Evolutionary conservation across 2,329 filamentous ascomycete genomes (phyloP).

Genomic region (Chaetomium sp.): DNA sequence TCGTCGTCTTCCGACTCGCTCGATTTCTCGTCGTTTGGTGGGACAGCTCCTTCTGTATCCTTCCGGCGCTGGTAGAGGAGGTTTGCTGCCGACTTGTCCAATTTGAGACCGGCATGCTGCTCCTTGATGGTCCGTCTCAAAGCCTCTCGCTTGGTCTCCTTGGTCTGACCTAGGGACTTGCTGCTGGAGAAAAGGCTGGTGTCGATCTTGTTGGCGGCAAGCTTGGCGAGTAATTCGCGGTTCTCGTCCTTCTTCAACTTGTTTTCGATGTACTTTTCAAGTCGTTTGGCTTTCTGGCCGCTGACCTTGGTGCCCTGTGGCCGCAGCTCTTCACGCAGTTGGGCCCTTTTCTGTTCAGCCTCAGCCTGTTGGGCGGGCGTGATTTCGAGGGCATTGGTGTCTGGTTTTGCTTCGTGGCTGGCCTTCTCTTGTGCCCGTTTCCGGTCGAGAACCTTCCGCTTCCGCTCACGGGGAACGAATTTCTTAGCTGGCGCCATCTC

Average conservation of each 20-base stretch:
- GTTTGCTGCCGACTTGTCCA: conserved; percentile 45
- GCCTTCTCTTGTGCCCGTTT: conserved; percentile 43
- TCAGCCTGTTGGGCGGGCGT: conserved; percentile 42
- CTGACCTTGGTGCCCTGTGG: conserved; percentile 49
- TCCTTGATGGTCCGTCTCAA: conserved; percentile 58
- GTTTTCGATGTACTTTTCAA: conserved; percentile 70
- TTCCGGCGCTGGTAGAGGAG: conserved; percentile 46
- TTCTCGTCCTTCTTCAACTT: conserved; percentile 96
- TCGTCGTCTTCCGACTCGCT: conserved; percentile 21
- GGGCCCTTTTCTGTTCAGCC: conserved; percentile 48
- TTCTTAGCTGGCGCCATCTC: conserved; percentile 30
- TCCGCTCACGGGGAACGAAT: conserved; percentile 59
- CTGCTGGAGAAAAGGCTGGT: conserved; percentile 75
- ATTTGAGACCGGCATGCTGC: conserved; percentile 54
- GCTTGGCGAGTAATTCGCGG: conserved; percentile 71
- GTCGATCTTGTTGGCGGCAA: conserved; percentile 73
- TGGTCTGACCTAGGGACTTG: conserved; percentile 65
- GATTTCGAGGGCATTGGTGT: conserved; percentile 52
- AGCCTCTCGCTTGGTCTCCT: conserved; percentile 65
- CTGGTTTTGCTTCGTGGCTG: conserved; percentile 34
- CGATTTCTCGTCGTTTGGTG: conserved; percentile 21
- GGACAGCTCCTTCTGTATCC: conserved; percentile 26
- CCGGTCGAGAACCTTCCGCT: conserved; percentile 63
- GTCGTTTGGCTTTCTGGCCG: conserved; percentile 59
- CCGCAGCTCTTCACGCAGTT: conserved; percentile 47